phyloP scores from a whole-genome alignment of 495 filamentous ascomycete genomes.

The Immersiella caudata region DNA sequence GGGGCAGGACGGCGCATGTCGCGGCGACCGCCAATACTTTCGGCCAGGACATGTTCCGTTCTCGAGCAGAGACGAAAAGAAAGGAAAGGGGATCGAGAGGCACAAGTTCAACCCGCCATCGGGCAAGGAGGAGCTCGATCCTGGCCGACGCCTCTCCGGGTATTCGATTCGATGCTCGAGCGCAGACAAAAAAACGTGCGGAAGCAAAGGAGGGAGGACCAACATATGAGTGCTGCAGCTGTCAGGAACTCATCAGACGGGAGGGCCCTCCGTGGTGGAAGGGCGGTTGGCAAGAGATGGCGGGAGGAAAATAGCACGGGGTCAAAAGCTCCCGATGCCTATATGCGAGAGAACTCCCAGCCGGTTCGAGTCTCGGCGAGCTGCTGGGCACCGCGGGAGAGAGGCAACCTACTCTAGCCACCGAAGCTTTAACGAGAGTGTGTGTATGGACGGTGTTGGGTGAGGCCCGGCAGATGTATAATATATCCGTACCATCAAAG shows the following conservation, averaged over 20 bases:
- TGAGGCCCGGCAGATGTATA: constrained; percentile 9
- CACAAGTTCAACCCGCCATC: constrained; percentile 25
- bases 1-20: constrained; percentile 19
- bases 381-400: constrained; percentile 8
- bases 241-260: constrained; percentile 1
- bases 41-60: constrained; percentile 22
- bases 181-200: neutral
- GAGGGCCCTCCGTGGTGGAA: neutral
- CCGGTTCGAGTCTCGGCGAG: constrained; percentile 9
- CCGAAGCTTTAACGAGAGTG: constrained; percentile 8
- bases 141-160: constrained; percentile 3
- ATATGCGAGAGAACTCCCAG: constrained; percentile 21
- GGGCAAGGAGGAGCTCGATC: constrained; percentile 11
- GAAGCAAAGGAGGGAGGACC: constrained; percentile 19
- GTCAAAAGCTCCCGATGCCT: constrained; percentile 25
- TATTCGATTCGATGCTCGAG: neutral
- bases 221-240: constrained; percentile 13
- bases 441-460: neutral
- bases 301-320: constrained; percentile 7
- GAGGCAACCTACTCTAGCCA: constrained; percentile 15
- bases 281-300: neutral
- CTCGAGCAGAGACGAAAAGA: constrained; percentile 14
- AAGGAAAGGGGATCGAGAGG: constrained; percentile 6
- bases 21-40: constrained; percentile 17
- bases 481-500: constrained; percentile 15